Percentiles rank a stretch among this genome's conserved stretches.
Conservation (phyloP, 768 basidiomycete genomes). For the Butyriboletus loyo region DNA sequence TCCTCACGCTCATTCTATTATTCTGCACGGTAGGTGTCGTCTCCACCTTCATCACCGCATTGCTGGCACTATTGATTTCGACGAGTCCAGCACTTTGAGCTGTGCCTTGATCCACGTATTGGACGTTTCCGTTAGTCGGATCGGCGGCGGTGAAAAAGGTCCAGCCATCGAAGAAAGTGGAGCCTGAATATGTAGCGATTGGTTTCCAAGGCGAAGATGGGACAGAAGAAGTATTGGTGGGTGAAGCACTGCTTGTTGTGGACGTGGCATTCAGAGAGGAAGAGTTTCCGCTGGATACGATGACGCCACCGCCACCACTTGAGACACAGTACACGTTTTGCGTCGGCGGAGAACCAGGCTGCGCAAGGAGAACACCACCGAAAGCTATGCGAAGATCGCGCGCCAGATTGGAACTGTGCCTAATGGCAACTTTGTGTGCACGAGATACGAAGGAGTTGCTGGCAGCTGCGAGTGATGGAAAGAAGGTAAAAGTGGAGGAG, state of each 20-base stretch:
- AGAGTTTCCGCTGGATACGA: conserved; percentile 17
- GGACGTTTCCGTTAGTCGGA: conserved; percentile 73
- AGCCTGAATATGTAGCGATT: conserved; percentile 57
- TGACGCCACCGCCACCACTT: conserved; percentile 17
- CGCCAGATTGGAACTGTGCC: conserved; percentile 59
- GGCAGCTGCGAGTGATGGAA: conserved; percentile 20
- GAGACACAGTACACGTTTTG: conserved; percentile 37
- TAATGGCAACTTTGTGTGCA: conserved; percentile 53
- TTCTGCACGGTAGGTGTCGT: conserved; percentile 70
- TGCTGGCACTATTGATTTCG: conserved; percentile 63
- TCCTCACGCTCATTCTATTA: conserved; percentile 74
- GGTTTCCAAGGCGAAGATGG: conserved; percentile 58
- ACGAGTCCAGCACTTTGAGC: conserved; percentile 61
- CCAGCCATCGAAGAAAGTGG: conserved; percentile 81
- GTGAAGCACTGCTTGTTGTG: conserved; percentile 18
- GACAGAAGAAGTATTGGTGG: conserved; percentile 19
- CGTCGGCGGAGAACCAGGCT: conserved; percentile 31
- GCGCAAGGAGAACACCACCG: conserved; percentile 47
- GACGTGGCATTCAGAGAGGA: conserved; percentile 26
- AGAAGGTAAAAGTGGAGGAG: conserved; percentile 27
- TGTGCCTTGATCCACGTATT: conserved; percentile 60
- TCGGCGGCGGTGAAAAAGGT: conserved; percentile 65
- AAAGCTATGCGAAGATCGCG: conserved; percentile 69
- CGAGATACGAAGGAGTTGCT: conserved; percentile 36
- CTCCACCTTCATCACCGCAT: conserved; percentile 87